Evolutionary conservation across 2,329 filamentous ascomycete genomes (phyloP).

Genomic region (Aspergillus melleus): DNA sequence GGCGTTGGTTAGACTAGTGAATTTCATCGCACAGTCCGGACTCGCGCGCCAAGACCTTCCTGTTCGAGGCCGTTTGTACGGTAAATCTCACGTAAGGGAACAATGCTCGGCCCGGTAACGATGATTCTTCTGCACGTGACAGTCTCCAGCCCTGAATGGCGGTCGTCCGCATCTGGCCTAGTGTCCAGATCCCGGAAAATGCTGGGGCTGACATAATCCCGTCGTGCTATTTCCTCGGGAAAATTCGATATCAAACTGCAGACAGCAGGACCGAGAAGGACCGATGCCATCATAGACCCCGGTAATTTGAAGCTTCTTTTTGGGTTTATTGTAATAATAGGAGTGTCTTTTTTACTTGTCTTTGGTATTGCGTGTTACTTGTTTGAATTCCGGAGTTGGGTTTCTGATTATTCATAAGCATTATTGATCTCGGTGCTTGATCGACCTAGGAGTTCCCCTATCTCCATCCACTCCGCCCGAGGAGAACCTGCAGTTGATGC

Average conservation of each 20-base stretch:
- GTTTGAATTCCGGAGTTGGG: background rate
- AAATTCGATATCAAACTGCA: background rate
- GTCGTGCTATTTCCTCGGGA: background rate
- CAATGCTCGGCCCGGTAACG: constrained; percentile 26
- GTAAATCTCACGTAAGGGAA: constrained; percentile 22
- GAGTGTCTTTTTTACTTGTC: background rate
- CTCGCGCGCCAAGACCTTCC: constrained; percentile 35
- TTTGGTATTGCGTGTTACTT: background rate
- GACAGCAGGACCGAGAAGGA: background rate
- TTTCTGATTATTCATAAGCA: background rate
- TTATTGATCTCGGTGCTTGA: background rate
- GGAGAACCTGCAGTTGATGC: constrained; percentile 29
- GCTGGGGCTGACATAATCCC: constrained; percentile 4
- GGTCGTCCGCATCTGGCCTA: background rate
- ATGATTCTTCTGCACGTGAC: constrained; percentile 23
- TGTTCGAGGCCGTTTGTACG: constrained; percentile 23
- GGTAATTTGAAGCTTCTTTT: background rate
- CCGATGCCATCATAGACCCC: background rate
- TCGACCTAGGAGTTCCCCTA: constrained; percentile 4
- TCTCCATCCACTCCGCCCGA: constrained; percentile 7
- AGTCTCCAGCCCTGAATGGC: constrained; percentile 21
- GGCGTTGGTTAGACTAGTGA: constrained; percentile 32
- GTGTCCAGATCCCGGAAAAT: background rate
- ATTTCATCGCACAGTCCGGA: constrained; percentile 45
- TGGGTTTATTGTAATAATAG: background rate